These are phyloP conservation scores for Malassezia sympodialis DNA, from an alignment of 1,284 basidiomycete genomes.

Conservation along the genomic window DNA sequence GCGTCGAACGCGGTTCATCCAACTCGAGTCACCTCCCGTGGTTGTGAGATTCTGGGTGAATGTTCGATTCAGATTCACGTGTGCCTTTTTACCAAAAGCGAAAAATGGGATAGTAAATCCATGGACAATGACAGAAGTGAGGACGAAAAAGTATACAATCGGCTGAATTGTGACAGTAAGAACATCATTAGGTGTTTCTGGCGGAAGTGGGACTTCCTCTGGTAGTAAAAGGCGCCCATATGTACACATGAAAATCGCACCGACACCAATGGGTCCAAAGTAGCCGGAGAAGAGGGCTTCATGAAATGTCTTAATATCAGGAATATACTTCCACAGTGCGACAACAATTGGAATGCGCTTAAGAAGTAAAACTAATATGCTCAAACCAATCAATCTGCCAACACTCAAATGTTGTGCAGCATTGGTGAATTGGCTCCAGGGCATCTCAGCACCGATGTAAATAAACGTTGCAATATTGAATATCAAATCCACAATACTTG, in stretches of 20 bases:
- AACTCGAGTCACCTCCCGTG: conserved; percentile 9
- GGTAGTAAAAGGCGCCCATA: conserved; percentile 37
- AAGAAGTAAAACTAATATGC: conserved; percentile 36
- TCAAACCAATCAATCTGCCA: conserved; percentile 41
- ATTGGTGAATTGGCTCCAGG: conserved; percentile 40
- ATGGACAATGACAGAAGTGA: conserved; percentile 44
- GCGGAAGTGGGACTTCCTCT: conserved; percentile 34
- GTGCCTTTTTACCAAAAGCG: conserved; percentile 33
- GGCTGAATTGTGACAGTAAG: conserved; percentile 44
- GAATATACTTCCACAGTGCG: conserved; percentile 44
- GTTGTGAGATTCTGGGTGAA: conserved; percentile 22
- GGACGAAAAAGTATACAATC: conserved; percentile 46
- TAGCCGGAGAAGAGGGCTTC: conserved; percentile 47
- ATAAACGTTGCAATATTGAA: conserved; percentile 47
- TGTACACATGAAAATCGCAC: conserved; percentile 46
- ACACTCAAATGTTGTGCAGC: conserved; percentile 26
- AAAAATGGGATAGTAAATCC: conserved; percentile 48
- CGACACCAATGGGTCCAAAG: conserved; percentile 47
- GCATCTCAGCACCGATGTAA: conserved; percentile 48
- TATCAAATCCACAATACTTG: conserved; percentile 83
- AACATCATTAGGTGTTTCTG: conserved; percentile 36
- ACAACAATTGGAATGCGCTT: conserved; percentile 46
- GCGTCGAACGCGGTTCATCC: conserved; percentile 35
- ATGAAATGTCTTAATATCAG: conserved; percentile 47
- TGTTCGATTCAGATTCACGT: conserved; percentile 34